Conservation (phyloP, 140 eudicot species). For the Anethum foeniculum region DNA sequence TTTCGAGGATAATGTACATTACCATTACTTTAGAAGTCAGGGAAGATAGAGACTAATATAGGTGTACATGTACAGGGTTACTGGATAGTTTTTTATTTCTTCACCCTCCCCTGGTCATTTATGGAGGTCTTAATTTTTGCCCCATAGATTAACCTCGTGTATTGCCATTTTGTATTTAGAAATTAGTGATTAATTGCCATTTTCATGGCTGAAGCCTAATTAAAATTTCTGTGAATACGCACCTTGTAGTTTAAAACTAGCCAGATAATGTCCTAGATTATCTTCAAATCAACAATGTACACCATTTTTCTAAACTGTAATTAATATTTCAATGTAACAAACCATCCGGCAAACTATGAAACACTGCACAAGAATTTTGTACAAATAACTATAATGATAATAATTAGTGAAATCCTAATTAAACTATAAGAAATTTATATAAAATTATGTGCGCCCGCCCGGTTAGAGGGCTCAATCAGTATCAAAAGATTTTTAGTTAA, state of each 20-base stretch:
- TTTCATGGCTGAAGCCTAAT: constrained; percentile 51
- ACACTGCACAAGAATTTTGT: too few relatives aligned
- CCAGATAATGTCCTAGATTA: constrained; percentile 25
- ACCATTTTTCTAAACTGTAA: background rate
- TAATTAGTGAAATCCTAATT: too few relatives aligned
- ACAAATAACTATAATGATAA: too few relatives aligned
- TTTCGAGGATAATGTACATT: constrained; percentile 52
- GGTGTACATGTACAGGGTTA: constrained; percentile 81
- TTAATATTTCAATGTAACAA: too few relatives aligned
- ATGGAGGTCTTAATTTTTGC: constrained; percentile 25
- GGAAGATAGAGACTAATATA: constrained; percentile 46
- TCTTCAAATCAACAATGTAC: background rate
- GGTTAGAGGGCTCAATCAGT: too few relatives aligned
- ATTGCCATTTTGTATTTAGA: constrained; percentile 37
- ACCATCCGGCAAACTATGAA: too few relatives aligned
- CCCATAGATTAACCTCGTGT: constrained; percentile 47
- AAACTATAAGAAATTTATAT: too few relatives aligned
- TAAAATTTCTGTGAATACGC: constrained; percentile 60
- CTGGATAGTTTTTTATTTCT: constrained; percentile 14
- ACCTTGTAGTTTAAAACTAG: constrained; percentile 26
- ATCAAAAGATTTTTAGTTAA: too few relatives aligned
- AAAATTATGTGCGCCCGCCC: too few relatives aligned
- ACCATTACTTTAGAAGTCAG: constrained; percentile 30
- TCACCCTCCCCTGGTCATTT: constrained; percentile 16
- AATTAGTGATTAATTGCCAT: constrained; percentile 31